phyloP scores from a whole-genome alignment of 306 rosid species.

The Myrica gale region DNA sequence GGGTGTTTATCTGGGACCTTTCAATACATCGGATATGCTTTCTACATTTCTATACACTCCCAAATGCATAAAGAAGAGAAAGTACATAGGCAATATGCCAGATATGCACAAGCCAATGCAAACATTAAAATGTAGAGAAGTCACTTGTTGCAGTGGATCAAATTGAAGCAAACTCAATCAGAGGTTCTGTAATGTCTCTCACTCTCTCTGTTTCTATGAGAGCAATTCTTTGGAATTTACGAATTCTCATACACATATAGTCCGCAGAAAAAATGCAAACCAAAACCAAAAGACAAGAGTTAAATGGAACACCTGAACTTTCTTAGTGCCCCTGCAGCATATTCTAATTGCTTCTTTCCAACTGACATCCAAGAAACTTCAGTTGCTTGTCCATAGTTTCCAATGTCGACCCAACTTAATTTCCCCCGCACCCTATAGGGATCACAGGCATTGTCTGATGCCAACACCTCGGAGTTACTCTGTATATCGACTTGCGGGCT shows the following conservation, averaged over 20 bases:
- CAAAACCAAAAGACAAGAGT: neutral
- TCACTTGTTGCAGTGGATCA: neutral
- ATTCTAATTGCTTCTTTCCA: conserved; percentile 75
- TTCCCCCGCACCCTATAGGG: conserved; percentile 69
- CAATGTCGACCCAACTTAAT: conserved; percentile 65
- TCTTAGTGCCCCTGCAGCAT: conserved; percentile 71
- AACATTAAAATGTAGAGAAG: neutral
- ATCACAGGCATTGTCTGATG: conserved; percentile 54
- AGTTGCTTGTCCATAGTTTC: conserved; percentile 58
- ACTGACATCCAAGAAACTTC: conserved; percentile 93
- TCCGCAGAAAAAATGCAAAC: neutral
- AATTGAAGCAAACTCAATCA: neutral
- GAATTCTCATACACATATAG: neutral
- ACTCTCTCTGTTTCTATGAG: neutral
- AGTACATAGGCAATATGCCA: neutral
- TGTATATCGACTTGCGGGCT: conserved; percentile 63
- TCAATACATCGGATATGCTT: neutral
- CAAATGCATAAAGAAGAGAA: neutral
- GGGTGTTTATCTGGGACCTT: neutral
- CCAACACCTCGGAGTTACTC: conserved; percentile 54
- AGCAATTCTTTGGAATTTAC: neutral
- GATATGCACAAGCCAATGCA: neutral
- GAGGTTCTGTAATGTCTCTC: neutral
- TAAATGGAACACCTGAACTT: conserved; percentile 49
- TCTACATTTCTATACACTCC: neutral